Conservation (phyloP, 768 basidiomycete species). For the Russula abietina region DNA sequence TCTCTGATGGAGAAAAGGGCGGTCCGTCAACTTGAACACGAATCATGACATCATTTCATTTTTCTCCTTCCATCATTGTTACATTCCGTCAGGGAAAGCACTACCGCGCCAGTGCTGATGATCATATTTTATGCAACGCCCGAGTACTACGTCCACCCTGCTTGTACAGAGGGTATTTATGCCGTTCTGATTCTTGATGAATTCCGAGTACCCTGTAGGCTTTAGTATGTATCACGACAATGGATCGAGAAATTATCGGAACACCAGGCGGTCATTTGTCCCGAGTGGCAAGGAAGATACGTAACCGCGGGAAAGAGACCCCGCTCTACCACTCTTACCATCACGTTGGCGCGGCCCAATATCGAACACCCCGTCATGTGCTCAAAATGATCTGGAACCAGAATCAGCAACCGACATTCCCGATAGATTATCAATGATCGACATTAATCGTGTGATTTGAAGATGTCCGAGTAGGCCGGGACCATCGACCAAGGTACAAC, state of each 20-base stretch:
- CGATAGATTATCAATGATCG: neutral
- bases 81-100: neutral
- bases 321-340: no score
- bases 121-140: neutral
- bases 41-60: neutral
- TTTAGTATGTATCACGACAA: neutral
- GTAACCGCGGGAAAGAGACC: no score
- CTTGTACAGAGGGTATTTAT: neutral
- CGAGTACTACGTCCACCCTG: neutral
- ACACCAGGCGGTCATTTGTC: neutral
- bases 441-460: no score
- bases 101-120: neutral
- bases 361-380: neutral
- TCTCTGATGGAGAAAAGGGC: slow-evolving; percentile 1
- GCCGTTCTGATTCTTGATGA: neutral
- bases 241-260: neutral
- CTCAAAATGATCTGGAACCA: neutral
- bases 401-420: no score
- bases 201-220: neutral
- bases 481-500: neutral
- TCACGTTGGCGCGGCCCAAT: neutral
- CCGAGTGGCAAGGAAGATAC: neutral
- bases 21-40: neutral
- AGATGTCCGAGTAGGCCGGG: neutral
- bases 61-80: neutral